Evolutionary conservation across 2,329 filamentous ascomycete species (phyloP).

Genomic region (Tolypocladium cylindrosporum): DNA sequence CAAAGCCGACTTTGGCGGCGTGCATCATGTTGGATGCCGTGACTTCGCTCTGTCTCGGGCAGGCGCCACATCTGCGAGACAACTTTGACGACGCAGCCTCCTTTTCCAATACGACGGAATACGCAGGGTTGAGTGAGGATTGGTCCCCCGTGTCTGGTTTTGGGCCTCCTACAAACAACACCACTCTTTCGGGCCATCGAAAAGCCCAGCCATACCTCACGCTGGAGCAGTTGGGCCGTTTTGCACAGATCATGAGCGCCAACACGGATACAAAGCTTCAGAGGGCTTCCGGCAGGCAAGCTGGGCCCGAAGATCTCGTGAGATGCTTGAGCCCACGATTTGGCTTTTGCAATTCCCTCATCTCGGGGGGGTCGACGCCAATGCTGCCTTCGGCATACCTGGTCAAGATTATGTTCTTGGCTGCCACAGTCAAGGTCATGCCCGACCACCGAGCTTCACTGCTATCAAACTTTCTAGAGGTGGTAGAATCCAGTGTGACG

Average conservation of each 20-base stretch:
- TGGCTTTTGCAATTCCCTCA: constrained; percentile 27
- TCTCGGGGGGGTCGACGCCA: constrained; percentile 23
- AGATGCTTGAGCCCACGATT: constrained; percentile 22
- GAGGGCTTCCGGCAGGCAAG: not conserved
- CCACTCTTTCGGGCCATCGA: not conserved
- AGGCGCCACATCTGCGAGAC: not conserved
- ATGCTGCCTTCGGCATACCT: constrained; percentile 24
- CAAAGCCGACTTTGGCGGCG: constrained; percentile 29
- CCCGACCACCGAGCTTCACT: constrained; percentile 22
- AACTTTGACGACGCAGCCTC: not conserved
- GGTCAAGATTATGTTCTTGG: constrained; percentile 26
- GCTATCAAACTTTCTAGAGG: constrained; percentile 24
- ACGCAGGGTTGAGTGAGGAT: not conserved
- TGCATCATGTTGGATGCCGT: constrained; percentile 49
- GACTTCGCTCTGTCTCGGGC: not conserved
- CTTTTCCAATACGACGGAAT: not conserved
- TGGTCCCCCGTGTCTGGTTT: not conserved
- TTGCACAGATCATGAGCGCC: not conserved
- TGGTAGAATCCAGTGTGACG: constrained; percentile 20
- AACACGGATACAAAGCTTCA: not conserved
- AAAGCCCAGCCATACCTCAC: not conserved
- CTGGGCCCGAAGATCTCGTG: constrained; percentile 19
- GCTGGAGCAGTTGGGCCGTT: constrained; percentile 1
- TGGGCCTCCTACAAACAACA: not conserved
- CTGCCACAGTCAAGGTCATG: constrained; percentile 22